Evolutionary conservation across 768 basidiomycete species (phyloP).

Genomic region (Lactifluus piperatus): DNA sequence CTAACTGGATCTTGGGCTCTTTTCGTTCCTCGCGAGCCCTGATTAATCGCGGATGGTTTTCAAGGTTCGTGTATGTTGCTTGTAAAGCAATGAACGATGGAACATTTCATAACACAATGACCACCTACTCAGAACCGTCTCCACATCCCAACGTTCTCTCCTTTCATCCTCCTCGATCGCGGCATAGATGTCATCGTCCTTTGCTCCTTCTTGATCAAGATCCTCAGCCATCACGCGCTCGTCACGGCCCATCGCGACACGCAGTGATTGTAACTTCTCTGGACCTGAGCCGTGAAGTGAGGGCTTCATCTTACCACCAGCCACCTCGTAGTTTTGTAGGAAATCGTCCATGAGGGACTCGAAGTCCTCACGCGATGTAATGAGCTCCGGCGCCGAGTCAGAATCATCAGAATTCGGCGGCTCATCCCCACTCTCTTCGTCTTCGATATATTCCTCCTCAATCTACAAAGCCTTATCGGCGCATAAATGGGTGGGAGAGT

Average conservation of each 20-base stretch:
- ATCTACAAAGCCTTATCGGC: constrained; percentile 45
- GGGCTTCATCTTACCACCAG: constrained; percentile 78
- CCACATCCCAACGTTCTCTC: constrained; percentile 89
- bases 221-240: constrained; percentile 42
- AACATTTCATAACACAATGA: neutral
- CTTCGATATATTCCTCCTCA: constrained; percentile 64
- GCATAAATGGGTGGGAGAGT: neutral
- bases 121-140: constrained; percentile 83
- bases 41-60: constrained; percentile 92
- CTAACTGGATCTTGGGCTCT: constrained; percentile 57
- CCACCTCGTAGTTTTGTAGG: constrained; percentile 80
- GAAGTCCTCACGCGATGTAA: constrained; percentile 84
- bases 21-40: constrained; percentile 47
- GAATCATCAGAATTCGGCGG: constrained; percentile 33
- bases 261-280: constrained; percentile 74
- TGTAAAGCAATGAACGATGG: constrained; percentile 9
- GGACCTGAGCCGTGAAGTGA: constrained; percentile 62
- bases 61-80: constrained; percentile 96
- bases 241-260: constrained; percentile 68
- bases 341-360: constrained; percentile 90
- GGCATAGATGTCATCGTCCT: constrained; percentile 36
- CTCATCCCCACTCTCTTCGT: constrained; percentile 42
- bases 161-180: constrained; percentile 40
- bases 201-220: constrained; percentile 35
- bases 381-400: constrained; percentile 63